These are phyloP conservation scores for Apiospora saccharicola DNA, from an alignment of 2,329 filamentous ascomycete species.

Conservation along the genomic window DNA sequence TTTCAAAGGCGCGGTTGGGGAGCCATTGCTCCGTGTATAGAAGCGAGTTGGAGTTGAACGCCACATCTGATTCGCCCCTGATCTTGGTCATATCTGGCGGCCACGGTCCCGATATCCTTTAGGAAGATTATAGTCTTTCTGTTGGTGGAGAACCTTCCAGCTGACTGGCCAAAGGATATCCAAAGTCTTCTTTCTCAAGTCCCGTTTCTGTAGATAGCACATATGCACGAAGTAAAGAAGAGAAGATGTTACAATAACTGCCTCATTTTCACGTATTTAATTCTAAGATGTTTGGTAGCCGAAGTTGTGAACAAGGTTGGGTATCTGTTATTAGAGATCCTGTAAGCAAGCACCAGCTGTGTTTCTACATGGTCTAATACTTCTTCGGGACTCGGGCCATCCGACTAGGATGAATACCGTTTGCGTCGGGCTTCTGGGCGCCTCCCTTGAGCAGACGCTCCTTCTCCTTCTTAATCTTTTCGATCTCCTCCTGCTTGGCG, in stretches of 20 bases:
- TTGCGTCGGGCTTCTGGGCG: constrained; percentile 41
- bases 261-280: not conserved
- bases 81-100: constrained; percentile 13
- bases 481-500: constrained; percentile 51
- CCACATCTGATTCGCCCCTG: constrained; percentile 10
- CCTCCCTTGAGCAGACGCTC: constrained; percentile 38
- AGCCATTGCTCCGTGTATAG: constrained; percentile 9
- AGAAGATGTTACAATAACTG: constrained; percentile 3
- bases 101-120: constrained; percentile 2
- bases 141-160: constrained; percentile 14
- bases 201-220: constrained; percentile 30
- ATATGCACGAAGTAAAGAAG: constrained; percentile 23
- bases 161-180: constrained; percentile 23
- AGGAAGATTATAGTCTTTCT: constrained; percentile 18
- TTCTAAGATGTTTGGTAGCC: not conserved
- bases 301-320: not conserved
- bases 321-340: constrained; percentile 11
- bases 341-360: not conserved
- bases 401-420: constrained; percentile 60
- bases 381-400: constrained; percentile 42
- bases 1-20: constrained; percentile 2
- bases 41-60: constrained; percentile 12
- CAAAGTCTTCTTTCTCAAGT: constrained; percentile 24
- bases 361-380: not conserved
- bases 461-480: constrained; percentile 47